Conservation (phyloP, 768 basidiomycete genomes). For the Cystoderma amianthinum region DNA sequence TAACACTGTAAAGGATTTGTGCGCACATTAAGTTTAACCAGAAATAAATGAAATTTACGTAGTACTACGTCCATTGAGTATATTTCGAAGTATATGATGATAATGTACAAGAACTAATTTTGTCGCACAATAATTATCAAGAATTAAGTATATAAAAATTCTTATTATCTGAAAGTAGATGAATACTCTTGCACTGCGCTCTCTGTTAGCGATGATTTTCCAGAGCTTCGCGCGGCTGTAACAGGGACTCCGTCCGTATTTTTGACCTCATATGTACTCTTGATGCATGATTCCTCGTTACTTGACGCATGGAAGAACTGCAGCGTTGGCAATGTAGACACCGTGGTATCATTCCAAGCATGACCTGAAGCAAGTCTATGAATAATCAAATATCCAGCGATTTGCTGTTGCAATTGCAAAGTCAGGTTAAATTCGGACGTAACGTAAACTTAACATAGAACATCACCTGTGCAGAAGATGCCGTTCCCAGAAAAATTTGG, state of each 20-base stretch:
- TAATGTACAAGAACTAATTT: too few relatives aligned
- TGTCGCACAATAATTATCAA: too few relatives aligned
- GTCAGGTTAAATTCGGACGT: too few relatives aligned
- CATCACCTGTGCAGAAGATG: conserved; percentile 27
- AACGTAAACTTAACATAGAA: too few relatives aligned
- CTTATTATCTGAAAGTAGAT: neutral
- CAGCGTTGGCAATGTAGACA: conserved; percentile 12
- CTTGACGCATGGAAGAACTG: conserved; percentile 3
- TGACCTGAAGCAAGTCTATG: conserved; percentile 39
- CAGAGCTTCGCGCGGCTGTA: too few relatives aligned
- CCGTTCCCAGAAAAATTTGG: conserved; percentile 28
- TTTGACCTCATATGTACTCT: too few relatives aligned
- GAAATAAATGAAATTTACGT: too few relatives aligned
- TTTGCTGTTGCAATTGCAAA: too few relatives aligned
- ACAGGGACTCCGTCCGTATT: too few relatives aligned
- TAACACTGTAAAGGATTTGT: neutral
- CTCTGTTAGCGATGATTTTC: neutral
- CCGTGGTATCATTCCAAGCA: conserved; percentile 28
- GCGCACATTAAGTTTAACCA: too few relatives aligned
- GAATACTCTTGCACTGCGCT: neutral
- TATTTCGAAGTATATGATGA: too few relatives aligned
- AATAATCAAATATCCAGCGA: conserved; percentile 40
- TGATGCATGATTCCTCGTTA: too few relatives aligned
- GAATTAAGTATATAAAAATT: neutral
- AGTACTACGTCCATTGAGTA: neutral